These are phyloP conservation scores for Camelina neglecta DNA, from an alignment of 345 rosid genomes.

Conservation along the genomic window DNA sequence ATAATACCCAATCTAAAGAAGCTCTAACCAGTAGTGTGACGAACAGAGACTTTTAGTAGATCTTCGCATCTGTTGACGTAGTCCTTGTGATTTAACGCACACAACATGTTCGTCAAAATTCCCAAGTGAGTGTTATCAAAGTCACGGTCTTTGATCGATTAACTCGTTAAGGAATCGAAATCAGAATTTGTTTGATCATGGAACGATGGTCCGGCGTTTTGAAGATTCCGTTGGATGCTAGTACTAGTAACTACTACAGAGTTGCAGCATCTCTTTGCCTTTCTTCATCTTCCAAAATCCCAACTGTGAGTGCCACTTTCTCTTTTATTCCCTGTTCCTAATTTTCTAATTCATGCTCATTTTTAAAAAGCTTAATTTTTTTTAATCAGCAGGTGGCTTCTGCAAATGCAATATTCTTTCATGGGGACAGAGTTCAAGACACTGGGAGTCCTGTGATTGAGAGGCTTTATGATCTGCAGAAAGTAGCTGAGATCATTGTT, in stretches of 20 bases:
- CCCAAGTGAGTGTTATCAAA: not conserved
- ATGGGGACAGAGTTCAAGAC: constrained; percentile 73
- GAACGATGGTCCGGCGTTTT: constrained; percentile 67
- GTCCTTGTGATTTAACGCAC: not conserved
- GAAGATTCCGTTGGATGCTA: constrained; percentile 57
- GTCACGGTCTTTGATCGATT: constrained; percentile 3
- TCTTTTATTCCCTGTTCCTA: not conserved
- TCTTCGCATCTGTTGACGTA: too few species aligned
- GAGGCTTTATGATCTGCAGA: constrained; percentile 67
- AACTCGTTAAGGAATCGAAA: not conserved
- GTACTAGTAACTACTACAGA: constrained; percentile 44
- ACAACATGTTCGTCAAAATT: constrained; percentile 34
- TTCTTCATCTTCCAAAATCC: constrained; percentile 42
- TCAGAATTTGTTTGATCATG: constrained; percentile 45
- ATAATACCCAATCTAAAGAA: too few species aligned
- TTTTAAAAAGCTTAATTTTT: not conserved
- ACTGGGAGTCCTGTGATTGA: constrained; percentile 71
- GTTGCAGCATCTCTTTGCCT: constrained; percentile 79
- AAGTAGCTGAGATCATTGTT: constrained; percentile 66
- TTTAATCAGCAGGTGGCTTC: constrained; percentile 57
- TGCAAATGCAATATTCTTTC: constrained; percentile 75
- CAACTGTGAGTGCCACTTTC: constrained; percentile 45
- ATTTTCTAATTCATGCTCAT: not conserved
- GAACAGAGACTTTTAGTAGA: too few species aligned
- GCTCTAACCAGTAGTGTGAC: too few species aligned